These are phyloP conservation scores for Rhizoclosmatium sp. DNA, from an alignment of 192 early-diverging fungal species.

Conservation along the genomic window DNA sequence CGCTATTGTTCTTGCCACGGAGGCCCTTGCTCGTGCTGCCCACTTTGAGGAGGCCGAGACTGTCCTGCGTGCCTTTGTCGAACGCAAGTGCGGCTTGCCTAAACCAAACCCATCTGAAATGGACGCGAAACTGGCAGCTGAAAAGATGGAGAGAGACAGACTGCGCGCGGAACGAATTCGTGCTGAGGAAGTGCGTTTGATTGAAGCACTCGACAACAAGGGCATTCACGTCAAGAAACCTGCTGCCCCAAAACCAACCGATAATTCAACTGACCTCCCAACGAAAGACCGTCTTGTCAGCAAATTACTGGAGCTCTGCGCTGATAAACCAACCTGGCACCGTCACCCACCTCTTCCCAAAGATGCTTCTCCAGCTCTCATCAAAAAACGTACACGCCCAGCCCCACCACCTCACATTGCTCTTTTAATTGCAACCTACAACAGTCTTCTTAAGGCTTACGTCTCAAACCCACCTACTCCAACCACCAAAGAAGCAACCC, in stretches of 20 bases:
- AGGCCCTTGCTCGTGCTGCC: constrained; percentile 6
- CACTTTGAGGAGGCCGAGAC: constrained; percentile 18
- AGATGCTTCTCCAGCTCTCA: constrained; percentile 21
- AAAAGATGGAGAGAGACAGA: not conserved
- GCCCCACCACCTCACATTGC: not conserved
- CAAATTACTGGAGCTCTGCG: not conserved
- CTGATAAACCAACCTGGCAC: constrained; percentile 19
- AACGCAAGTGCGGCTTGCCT: not conserved
- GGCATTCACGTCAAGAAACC: not conserved
- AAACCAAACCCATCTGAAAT: not conserved
- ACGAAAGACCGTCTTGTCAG: not conserved
- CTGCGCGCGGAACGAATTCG: not conserved
- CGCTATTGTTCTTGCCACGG: not conserved
- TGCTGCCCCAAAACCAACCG: not conserved
- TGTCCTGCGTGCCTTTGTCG: constrained; percentile 1
- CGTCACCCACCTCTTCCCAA: constrained; percentile 21
- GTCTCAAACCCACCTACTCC: not conserved
- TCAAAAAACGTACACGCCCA: constrained; percentile 30
- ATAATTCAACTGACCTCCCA: not conserved
- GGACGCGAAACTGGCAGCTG: not conserved
- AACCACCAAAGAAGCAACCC: not conserved
- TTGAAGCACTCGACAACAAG: not conserved
- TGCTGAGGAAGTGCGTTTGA: constrained; percentile 14
- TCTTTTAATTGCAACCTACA: constrained; percentile 7
- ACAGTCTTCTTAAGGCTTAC: constrained; percentile 4